phyloP scores from a whole-genome alignment of 345 rosid genomes.

The Euclidium syriacum region DNA sequence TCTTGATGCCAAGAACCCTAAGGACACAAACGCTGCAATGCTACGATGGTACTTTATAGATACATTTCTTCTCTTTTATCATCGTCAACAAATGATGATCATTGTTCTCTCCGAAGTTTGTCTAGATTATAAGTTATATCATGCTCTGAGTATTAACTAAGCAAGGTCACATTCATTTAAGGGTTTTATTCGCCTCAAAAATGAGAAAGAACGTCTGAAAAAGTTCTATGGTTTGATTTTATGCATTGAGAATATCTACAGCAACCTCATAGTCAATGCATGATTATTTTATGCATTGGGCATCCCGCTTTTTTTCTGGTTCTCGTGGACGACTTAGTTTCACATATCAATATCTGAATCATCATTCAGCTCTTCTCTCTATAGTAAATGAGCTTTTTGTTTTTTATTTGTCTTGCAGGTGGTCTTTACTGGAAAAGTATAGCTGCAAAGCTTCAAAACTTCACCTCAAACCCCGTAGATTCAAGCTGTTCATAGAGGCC shows the following conservation, averaged over 20 bases:
- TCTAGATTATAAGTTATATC: constrained; percentile 6
- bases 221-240: constrained; percentile 1
- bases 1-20: constrained; percentile 95
- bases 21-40: constrained; percentile 99
- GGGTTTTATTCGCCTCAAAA: not conserved
- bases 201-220: not conserved
- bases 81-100: not conserved
- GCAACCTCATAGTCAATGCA: not conserved
- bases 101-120: not conserved
- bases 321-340: not conserved
- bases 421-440: constrained; percentile 97
- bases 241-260: not conserved
- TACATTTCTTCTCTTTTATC: not conserved
- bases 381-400: not conserved
- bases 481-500: constrained; percentile 89
- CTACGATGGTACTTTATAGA: constrained; percentile 71
- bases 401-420: constrained; percentile 49
- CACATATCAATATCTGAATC: not conserved
- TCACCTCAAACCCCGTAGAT: constrained; percentile 93
- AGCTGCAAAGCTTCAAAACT: constrained; percentile 99
- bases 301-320: not conserved
- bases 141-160: not conserved
- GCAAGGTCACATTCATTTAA: not conserved
- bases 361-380: not conserved
- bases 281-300: no score